Percentiles rank a stretch among this genome's conserved stretches.
Evolutionary conservation across 768 basidiomycete species (phyloP).

Genomic region (Boletus sp.): DNA sequence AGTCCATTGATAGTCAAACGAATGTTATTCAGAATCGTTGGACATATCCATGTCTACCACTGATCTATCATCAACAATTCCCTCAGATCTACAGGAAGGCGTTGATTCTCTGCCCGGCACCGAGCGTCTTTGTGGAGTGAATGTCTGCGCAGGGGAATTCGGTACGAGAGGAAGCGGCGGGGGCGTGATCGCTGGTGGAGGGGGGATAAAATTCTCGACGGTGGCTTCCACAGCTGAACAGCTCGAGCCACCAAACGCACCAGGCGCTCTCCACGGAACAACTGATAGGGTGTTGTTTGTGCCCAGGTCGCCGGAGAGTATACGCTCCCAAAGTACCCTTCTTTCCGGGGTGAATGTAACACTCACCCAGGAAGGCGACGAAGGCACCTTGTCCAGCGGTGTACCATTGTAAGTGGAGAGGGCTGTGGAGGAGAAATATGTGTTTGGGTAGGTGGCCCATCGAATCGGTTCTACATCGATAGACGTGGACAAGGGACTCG

Average conservation of each 20-base stretch:
- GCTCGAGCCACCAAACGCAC: constrained; percentile 10
- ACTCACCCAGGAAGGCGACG: constrained; percentile 26
- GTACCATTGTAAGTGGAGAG: constrained; percentile 51
- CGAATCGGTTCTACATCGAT: constrained; percentile 25
- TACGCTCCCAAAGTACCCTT: constrained; percentile 39
- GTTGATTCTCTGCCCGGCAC: background rate
- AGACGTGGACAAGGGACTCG: background rate
- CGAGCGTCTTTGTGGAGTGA: background rate
- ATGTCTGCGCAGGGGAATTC: background rate
- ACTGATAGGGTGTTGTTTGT: background rate
- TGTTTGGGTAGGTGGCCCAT: constrained; percentile 63
- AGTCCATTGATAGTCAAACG: background rate
- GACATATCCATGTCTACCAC: constrained; percentile 29
- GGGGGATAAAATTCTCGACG: constrained; percentile 25
- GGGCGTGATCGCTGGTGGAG: constrained; percentile 32
- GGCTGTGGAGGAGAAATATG: constrained; percentile 53
- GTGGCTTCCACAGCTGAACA: background rate
- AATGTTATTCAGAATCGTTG: constrained; percentile 21
- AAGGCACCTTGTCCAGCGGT: constrained; percentile 30
- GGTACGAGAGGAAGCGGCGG: constrained; percentile 31
- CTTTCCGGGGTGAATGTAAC: constrained; percentile 36
- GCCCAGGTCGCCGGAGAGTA: constrained; percentile 24
- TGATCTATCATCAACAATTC: background rate
- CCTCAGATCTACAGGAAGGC: background rate
- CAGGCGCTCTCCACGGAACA: constrained; percentile 25